phyloP scores from a whole-genome alignment of 75 land plant genomes.

The Pinus tabuliformis region DNA sequence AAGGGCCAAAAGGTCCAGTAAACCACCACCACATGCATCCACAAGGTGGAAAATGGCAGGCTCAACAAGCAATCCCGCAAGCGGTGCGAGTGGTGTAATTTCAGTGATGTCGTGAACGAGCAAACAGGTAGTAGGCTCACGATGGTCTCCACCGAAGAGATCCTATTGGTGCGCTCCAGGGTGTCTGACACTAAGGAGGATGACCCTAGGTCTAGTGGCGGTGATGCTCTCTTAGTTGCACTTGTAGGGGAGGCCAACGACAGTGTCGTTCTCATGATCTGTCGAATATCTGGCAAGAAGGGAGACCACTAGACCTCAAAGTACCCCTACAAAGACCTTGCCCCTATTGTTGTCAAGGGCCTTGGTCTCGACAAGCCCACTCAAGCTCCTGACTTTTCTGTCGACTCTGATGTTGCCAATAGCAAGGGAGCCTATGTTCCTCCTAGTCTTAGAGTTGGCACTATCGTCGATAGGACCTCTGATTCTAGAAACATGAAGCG shows the following conservation, averaged over 20 bases:
- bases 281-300: conserved; percentile 80
- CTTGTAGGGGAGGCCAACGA: conserved; percentile 38
- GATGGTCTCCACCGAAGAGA: too few relatives aligned
- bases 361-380: conserved; percentile 26
- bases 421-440: conserved; percentile 58
- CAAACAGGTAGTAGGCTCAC: conserved; percentile 18
- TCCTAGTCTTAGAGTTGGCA: conserved; percentile 65
- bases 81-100: conserved; percentile 65
- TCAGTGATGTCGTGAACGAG: conserved; percentile 42
- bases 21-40: too few relatives aligned
- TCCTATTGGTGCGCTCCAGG: conserved; percentile 58
- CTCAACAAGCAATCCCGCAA: conserved; percentile 46
- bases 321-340: conserved; percentile 81
- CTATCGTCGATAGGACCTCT: conserved; percentile 14
- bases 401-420: not conserved
- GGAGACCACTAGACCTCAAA: conserved; percentile 90
- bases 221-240: conserved; percentile 17
- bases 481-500: conserved; percentile 40
- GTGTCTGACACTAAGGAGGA: conserved; percentile 34
- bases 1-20: too few relatives aligned
- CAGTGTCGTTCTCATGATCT: conserved; percentile 73
- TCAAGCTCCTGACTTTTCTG: conserved; percentile 19
- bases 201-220: conserved; percentile 1
- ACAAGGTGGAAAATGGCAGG: too few relatives aligned
- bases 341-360: conserved; percentile 21